A percentile compares a stretch with the other conserved stretches of the same genome.
These are phyloP conservation scores for Cyclotella kingstonii DNA, from an alignment of 108 stramenopile species.

Conservation along the genomic window DNA sequence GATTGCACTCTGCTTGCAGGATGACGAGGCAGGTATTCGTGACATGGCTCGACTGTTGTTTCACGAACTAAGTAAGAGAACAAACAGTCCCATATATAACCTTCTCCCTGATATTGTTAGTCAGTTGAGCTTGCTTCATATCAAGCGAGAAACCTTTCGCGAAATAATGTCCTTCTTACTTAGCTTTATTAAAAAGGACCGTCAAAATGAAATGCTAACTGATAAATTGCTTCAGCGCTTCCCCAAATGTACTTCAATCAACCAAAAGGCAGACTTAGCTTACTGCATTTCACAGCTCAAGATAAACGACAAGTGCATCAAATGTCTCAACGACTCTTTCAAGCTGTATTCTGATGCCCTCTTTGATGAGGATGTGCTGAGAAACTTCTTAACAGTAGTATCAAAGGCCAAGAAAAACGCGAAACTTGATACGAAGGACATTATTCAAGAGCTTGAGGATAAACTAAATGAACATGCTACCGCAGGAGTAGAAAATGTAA, in stretches of 20 bases:
- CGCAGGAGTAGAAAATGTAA: slow-evolving; percentile 60
- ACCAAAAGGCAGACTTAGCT: slow-evolving; percentile 84
- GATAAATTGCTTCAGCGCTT: slow-evolving; percentile 93
- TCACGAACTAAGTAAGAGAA: slow-evolving; percentile 89
- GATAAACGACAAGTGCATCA: slow-evolving; percentile 84
- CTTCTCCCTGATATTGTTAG: slow-evolving; percentile 96
- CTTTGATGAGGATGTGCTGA: slow-evolving; percentile 86
- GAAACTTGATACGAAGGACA: slow-evolving; percentile 76
- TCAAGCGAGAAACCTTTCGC: slow-evolving; percentile 79
- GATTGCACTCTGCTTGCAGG: slow-evolving; percentile 90
- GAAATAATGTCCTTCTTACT: slow-evolving; percentile 91
- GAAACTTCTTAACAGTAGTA: slow-evolving; percentile 68
- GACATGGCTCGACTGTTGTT: slow-evolving; percentile 94
- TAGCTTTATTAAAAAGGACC: slow-evolving; percentile 94
- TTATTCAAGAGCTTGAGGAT: slow-evolving; percentile 83
- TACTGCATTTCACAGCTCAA: slow-evolving; percentile 93
- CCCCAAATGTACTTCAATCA: slow-evolving; percentile 68
- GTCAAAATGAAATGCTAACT: slow-evolving; percentile 88
- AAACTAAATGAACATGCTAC: slow-evolving; percentile 66
- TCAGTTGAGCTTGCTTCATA: slow-evolving; percentile 71
- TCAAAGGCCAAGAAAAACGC: slow-evolving; percentile 80
- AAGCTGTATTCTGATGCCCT: slow-evolving; percentile 89
- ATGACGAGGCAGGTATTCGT: slow-evolving; percentile 79
- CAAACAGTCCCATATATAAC: slow-evolving; percentile 97
- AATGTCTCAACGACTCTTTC: slow-evolving; percentile 83